A percentile compares a stretch with the other conserved stretches of the same genome.
These are phyloP conservation scores for Phytophthora kernoviae DNA, from an alignment of 352 stramenopile genomes.

Conservation along the genomic window DNA sequence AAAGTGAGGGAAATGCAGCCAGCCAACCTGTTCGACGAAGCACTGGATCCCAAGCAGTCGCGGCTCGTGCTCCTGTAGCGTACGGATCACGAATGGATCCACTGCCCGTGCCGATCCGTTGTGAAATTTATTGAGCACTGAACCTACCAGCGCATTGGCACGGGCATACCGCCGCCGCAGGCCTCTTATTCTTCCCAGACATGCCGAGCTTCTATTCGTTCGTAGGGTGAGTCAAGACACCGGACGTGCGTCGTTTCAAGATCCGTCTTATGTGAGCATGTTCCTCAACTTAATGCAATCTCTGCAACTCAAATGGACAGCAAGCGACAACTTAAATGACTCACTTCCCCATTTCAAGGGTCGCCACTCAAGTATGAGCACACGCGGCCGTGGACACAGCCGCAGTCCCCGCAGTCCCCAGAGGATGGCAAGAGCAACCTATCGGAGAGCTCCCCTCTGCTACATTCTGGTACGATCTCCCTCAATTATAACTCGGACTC, in stretches of 20 bases:
- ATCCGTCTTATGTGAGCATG: neutral
- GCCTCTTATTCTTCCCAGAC: neutral
- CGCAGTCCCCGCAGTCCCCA: constrained; percentile 23
- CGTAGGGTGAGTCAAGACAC: neutral
- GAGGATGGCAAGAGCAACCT: constrained; percentile 25
- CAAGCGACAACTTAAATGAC: constrained; percentile 1
- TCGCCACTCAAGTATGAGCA: constrained; percentile 19
- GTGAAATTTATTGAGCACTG: constrained; percentile 78
- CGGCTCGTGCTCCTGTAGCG: constrained; percentile 57
- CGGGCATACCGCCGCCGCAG: constrained; percentile 38
- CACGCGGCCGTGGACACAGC: constrained; percentile 20
- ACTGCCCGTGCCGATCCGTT: constrained; percentile 69
- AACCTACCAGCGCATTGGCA: constrained; percentile 54
- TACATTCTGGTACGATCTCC: constrained; percentile 47
- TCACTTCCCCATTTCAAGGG: neutral
- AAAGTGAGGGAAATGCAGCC: neutral
- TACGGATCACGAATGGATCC: constrained; percentile 66
- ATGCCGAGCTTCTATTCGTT: neutral
- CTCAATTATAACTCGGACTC: constrained; percentile 90
- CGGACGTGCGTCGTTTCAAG: constrained; percentile 6
- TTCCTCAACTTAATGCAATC: too few relatives aligned
- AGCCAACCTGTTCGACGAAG: constrained; percentile 64
- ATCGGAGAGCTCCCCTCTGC: constrained; percentile 53
- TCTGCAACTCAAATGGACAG: too few relatives aligned
- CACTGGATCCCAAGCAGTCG: constrained; percentile 72